Base-by-base conservation (phyloP, 2,329 filamentous ascomycete genomes). In the Penicillium sumatraense region DNA sequence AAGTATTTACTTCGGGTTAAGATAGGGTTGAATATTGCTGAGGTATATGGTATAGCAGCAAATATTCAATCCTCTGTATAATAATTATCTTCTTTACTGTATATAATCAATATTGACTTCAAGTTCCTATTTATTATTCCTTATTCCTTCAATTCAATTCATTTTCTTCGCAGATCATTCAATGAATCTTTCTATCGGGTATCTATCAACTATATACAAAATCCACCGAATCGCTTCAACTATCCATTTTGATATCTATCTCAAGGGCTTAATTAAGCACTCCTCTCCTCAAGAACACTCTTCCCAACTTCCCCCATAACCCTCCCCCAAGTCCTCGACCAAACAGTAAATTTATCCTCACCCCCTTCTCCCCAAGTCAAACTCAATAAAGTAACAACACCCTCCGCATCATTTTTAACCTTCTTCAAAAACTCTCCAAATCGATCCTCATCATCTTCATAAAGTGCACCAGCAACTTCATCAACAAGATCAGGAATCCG, bases 281-380 rank as follows among this genome's bases (percentile, higher is more conserved):
- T 35, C 18, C 33, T 16, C 33, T 36, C 33, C 11, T 36, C 16
- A 3, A 59, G 54, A 46, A 68, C 54, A 29, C 70, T 60, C 57
- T 70, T 74, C 62, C 66, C 67, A 27, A 77, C 70, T 57, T 76
- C 73, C 20, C 76, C 72, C 51, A 81, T 61, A 21, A 79, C 78
- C 44, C 72, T 74, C 33, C 72, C 56, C 82, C 82, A 86, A 48
- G 82, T 84, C 46, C 77, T 79, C n/a, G 82, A 85, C 92, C 92
- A 96, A 14, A 83, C 79, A 0, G 87, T 89, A 68, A 96, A 96
- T 65, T 89, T 90, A 66, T 96, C 92, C 45, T 87, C 80, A 0
- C 83, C 80, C 48, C 88, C 23, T 83, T 79, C 1, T 77, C 88
- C 84, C 76, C 96, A 96, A 56, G 96, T 91, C 0, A 85, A 81